Base-by-base conservation (phyloP, 1,284 basidiomycete genomes). In the Heterobasidion annosum region DNA sequence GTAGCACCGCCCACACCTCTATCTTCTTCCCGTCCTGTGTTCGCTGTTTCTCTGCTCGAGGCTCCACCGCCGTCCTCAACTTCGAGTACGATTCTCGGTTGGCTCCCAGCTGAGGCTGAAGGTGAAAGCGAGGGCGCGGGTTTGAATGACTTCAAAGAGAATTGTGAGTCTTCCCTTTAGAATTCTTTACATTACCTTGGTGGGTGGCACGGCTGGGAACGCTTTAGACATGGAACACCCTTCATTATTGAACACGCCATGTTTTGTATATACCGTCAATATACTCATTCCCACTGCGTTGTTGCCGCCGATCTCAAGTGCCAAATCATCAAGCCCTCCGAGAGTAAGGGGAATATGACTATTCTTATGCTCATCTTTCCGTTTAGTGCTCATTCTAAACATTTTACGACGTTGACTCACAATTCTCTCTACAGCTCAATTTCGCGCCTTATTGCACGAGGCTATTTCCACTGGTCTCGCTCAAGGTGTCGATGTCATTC, bases 81-180 rank as follows among this genome's bases (percentile, higher is more conserved):
- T 15, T 82, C 83, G 8, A 65, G 68, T n/a, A 75, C 77, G 1
- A 66, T 89, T 5, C 70, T 89, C 18, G 87, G 87, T 1, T 89
- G 83, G 84, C 66, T 90, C 2, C 85, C 85, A 10, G 85, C 84
- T 3, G 67, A 70, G 44, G 67, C 70, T 1, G 57, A 57, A 9
- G 62, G 47, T 32, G 67, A 65, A 1, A 73, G 72, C 25, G 64
- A 61, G 33, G 73, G 74, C 34, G 77, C 79, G 2, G 79, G 82
- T 4, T 63, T 89, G 58, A 79, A 82, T 57, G 85, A 88, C 65
- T 89, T 89, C 59, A 68, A 67, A 56, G 79, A 84, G 62, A 89
- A 89, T 62, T 61, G 87, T 89, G 63, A 59, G 82, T 45, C 35
- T 12, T 18, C 18, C 16, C 6, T 43, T 25, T 13, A 35, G 8